Evolutionary conservation across 1,284 basidiomycete genomes (phyloP).

Genomic region (Tetrapyrgos nigripes): DNA sequence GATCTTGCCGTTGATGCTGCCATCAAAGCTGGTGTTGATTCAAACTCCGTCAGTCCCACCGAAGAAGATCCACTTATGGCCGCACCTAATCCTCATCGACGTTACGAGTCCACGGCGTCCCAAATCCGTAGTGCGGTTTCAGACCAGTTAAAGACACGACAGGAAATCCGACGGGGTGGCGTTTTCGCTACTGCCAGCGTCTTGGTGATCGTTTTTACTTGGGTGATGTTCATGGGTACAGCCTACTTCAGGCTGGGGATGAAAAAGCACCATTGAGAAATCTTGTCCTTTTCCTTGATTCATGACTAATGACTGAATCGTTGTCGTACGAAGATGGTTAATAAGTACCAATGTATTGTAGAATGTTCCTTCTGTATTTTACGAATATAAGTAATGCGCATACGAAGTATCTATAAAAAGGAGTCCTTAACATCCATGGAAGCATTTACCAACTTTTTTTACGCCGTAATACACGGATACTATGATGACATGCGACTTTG

Average conservation of each 20-base stretch:
- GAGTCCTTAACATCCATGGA: too few species aligned
- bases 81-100: slow-evolving; percentile 7
- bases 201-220: slow-evolving; percentile 58
- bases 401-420: too few species aligned
- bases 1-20: slow-evolving; percentile 29
- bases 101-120: slow-evolving; percentile 21
- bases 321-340: too few species aligned
- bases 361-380: too few species aligned
- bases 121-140: slow-evolving; percentile 17
- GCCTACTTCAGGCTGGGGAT: slow-evolving; percentile 63
- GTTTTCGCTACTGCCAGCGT: slow-evolving; percentile 53
- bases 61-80: slow-evolving; percentile 20
- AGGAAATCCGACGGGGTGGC: slow-evolving; percentile 55
- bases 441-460: too few species aligned
- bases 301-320: too few species aligned
- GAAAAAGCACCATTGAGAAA: slow-evolving; percentile 26
- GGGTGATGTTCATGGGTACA: slow-evolving; percentile 71
- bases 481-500: too few species aligned
- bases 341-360: too few species aligned
- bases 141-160: slow-evolving; percentile 34
- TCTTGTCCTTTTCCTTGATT: not conserved
- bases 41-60: slow-evolving; percentile 11
- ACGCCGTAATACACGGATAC: too few species aligned
- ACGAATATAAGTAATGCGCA: too few species aligned
- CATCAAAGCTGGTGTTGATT: slow-evolving; percentile 12